Percentiles rank a stretch among this genome's conserved stretches.
Evolutionary conservation across 768 basidiomycete species (phyloP).

Genomic region (Vishniacozyma victoriae): DNA sequence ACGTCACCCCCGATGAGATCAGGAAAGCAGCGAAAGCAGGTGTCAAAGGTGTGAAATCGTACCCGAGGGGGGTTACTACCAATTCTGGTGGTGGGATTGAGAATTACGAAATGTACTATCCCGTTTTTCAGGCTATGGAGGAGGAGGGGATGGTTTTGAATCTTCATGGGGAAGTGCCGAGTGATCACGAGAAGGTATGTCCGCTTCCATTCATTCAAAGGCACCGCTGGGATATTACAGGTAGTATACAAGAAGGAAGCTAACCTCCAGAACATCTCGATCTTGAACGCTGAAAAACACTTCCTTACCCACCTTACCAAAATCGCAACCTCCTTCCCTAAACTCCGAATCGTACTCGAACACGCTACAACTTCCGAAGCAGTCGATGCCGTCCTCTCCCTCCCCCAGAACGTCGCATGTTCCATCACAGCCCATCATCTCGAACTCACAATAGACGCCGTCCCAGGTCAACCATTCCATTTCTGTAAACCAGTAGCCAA

Average conservation of each 20-base stretch:
- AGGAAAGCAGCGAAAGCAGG: constrained; percentile 79
- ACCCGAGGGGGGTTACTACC: constrained; percentile 94
- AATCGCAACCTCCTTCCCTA: constrained; percentile 76
- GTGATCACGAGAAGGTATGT: constrained; percentile 62
- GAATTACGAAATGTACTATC: constrained; percentile 87
- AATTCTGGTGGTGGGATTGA: constrained; percentile 95
- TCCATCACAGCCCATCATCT: constrained; percentile 97
- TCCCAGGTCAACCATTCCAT: constrained; percentile 90
- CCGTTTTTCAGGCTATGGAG: constrained; percentile 89
- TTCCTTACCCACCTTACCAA: constrained; percentile 83
- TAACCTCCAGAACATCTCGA: constrained; percentile 65
- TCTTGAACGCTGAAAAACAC: constrained; percentile 83
- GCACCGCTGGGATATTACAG: background rate
- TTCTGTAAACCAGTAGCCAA: constrained; percentile 99
- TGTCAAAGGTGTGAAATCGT: constrained; percentile 87
- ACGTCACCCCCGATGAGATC: constrained; percentile 84
- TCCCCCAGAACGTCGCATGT: constrained; percentile 78
- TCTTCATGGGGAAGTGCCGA: constrained; percentile 90
- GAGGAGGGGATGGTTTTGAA: constrained; percentile 89
- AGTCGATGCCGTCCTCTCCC: constrained; percentile 38
- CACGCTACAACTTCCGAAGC: constrained; percentile 92
- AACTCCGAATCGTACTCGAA: constrained; percentile 88
- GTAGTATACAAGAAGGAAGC: background rate
- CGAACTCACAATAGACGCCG: constrained; percentile 86
- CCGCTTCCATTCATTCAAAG: background rate